Base-by-base conservation (phyloP, 2,329 filamentous ascomycete species). In the Cladophialophora exuberans region DNA sequence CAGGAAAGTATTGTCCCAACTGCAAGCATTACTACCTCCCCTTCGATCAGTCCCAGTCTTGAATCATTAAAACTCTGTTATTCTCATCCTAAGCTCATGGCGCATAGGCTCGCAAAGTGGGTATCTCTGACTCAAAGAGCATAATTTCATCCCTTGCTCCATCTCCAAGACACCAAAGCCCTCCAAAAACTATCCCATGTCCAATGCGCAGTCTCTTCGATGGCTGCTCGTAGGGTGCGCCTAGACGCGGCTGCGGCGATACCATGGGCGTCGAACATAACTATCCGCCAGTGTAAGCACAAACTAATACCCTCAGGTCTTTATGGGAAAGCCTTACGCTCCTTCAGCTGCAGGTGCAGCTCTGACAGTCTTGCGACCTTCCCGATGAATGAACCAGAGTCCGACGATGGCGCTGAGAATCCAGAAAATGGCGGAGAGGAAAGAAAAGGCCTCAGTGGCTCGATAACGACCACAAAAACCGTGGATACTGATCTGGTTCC, bases 341-440 rank as follows among this genome's bases (percentile, higher is more conserved):
- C 43, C 38, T 18, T 44, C 42, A 17, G 26, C 35, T 13, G 39
- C 42, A 17, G 28, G 48, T n/a, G 56, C 47, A 10, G 41, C 47
- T 51, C 18, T 35, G 13, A 33, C 31, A 41, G 35, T 23, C 25
- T 60, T 62, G 57, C 54, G 46, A 28, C 57, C 56, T 49, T 64
- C 60, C 17, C 60, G 51, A 35, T 48, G 55, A 17, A 57, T 52
- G 38, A 62, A 59, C 62, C 62, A 64, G 35, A 63, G 15, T 7
- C 61, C 82, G 38, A 89, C 66, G 17, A 87, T 65, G 13, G 79
- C 80, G 42, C 84, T 87, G 10, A 76, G 81, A 35, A 90, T 79
- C 87, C 87, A 91, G 66, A 85, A 76, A 62, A 88, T 78, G 52
- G 86, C 86, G 2, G 84, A 86, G 51, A 90, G 71, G 73, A 91